Evolutionary conservation across 2,329 filamentous ascomycete genomes (phyloP).

Genomic region (Scytalidium lignicola): DNA sequence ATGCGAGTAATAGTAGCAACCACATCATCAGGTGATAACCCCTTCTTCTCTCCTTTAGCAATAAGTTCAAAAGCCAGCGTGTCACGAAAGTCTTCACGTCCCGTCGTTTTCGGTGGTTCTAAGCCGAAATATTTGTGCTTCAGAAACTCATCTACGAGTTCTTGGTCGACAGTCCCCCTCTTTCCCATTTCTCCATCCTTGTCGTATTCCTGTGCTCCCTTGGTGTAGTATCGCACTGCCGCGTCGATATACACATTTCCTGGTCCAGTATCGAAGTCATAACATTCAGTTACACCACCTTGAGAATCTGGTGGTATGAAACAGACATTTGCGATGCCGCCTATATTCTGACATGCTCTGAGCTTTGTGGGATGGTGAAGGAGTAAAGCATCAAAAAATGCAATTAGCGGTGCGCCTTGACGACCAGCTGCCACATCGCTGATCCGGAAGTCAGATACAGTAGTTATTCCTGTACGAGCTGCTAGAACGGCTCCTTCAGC

Average conservation of each 20-base stretch:
- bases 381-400: constrained; percentile 51
- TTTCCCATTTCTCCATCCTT: constrained; percentile 45
- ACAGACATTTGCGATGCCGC: constrained; percentile 56
- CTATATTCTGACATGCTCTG: constrained; percentile 56
- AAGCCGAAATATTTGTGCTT: constrained; percentile 43
- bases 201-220: constrained; percentile 45
- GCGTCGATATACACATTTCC: constrained; percentile 54
- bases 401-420: constrained; percentile 50
- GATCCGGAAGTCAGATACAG: constrained; percentile 53
- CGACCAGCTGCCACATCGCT: constrained; percentile 51
- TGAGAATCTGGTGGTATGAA: constrained; percentile 48
- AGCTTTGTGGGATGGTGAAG: constrained; percentile 52
- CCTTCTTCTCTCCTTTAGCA: constrained; percentile 36
- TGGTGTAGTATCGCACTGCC: constrained; percentile 48
- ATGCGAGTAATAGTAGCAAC: constrained; percentile 56
- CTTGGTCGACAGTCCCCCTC: constrained; percentile 43
- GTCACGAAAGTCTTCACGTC: constrained; percentile 55
- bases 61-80: constrained; percentile 49
- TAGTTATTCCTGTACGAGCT: constrained; percentile 50
- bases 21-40: constrained; percentile 44
- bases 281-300: constrained; percentile 32
- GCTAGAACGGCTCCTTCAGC: constrained; percentile 52
- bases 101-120: constrained; percentile 51
- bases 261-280: constrained; percentile 51
- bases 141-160: constrained; percentile 47